Conservation (phyloP, 495 filamentous ascomycete genomes). For the Hypoxylon trugodes region DNA sequence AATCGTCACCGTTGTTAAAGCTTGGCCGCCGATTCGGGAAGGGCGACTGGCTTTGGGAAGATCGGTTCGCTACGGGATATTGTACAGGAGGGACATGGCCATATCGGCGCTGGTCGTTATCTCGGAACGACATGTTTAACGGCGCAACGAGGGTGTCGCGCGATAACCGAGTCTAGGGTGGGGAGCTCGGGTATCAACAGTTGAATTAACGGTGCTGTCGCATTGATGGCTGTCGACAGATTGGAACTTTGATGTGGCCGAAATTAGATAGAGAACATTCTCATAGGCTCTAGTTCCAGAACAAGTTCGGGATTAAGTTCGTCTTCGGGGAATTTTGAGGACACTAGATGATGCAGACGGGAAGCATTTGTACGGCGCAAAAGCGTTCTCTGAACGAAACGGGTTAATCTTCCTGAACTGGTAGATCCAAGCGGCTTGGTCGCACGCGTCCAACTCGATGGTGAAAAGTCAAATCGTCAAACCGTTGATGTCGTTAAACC, state of each 20-base stretch:
- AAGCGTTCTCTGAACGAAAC: neutral
- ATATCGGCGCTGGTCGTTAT: constrained; percentile 64
- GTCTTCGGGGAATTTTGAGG: constrained; percentile 31
- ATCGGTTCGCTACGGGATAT: constrained; percentile 56
- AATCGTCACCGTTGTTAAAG: constrained; percentile 83
- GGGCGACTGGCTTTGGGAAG: constrained; percentile 44
- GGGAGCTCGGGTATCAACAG: constrained; percentile 28
- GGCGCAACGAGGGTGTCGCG: constrained; percentile 20
- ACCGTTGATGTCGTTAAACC: constrained; percentile 21
- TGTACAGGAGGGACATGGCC: constrained; percentile 66
- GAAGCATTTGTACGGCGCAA: constrained; percentile 21
- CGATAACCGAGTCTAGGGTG: constrained; percentile 15
- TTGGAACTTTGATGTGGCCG: constrained; percentile 29
- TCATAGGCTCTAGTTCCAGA: constrained; percentile 16
- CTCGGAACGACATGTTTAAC: constrained; percentile 60
- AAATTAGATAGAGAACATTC: constrained; percentile 22
- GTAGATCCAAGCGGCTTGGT: neutral
- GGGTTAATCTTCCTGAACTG: neutral
- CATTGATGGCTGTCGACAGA: constrained; percentile 27
- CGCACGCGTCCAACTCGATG: constrained; percentile 12
- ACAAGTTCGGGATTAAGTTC: constrained; percentile 27
- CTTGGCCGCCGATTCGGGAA: constrained; percentile 69
- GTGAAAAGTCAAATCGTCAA: constrained; percentile 30
- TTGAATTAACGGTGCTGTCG: constrained; percentile 17
- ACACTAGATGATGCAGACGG: constrained; percentile 22